These are phyloP conservation scores for Trichophyton equinum DNA, from an alignment of 2,329 filamentous ascomycete genomes.

Conservation along the genomic window DNA sequence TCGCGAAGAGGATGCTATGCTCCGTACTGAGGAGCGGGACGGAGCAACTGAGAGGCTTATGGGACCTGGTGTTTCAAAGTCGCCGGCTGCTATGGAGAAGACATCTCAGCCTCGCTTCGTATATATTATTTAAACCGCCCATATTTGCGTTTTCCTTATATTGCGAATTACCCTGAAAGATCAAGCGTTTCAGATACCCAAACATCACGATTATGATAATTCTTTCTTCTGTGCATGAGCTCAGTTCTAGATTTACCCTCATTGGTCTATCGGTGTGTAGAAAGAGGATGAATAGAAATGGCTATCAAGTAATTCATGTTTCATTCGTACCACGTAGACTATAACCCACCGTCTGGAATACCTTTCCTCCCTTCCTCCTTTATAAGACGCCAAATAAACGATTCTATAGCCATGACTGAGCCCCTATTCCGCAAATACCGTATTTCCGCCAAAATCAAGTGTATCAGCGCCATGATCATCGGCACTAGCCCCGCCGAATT, in stretches of 20 bases:
- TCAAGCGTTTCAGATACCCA: conserved; percentile 5
- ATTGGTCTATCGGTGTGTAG: background rate
- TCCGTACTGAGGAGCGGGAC: conserved; percentile 6
- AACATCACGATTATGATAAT: background rate
- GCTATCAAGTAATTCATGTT: no score
- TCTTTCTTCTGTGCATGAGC: background rate
- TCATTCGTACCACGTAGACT: no score
- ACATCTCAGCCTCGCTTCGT: conserved; percentile 6
- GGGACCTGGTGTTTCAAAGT: conserved; percentile 5
- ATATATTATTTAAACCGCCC: conserved; percentile 11
- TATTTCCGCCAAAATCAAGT: background rate
- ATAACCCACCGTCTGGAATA: background rate
- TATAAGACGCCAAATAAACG: background rate
- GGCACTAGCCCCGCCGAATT: conserved; percentile 37
- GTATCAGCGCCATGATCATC: conserved; percentile 2
- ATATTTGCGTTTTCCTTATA: background rate
- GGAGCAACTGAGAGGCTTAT: conserved; percentile 11
- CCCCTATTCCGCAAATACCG: conserved; percentile 1
- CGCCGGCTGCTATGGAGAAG: conserved; percentile 8
- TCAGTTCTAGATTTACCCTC: conserved; percentile 1
- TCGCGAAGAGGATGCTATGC: conserved; percentile 10
- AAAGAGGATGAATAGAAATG: background rate
- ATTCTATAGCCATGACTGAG: background rate
- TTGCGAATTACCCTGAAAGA: background rate
- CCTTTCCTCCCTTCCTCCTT: background rate